Base-by-base conservation (phyloP, 805 yeast genomes). In the Candida schatavii region DNA sequence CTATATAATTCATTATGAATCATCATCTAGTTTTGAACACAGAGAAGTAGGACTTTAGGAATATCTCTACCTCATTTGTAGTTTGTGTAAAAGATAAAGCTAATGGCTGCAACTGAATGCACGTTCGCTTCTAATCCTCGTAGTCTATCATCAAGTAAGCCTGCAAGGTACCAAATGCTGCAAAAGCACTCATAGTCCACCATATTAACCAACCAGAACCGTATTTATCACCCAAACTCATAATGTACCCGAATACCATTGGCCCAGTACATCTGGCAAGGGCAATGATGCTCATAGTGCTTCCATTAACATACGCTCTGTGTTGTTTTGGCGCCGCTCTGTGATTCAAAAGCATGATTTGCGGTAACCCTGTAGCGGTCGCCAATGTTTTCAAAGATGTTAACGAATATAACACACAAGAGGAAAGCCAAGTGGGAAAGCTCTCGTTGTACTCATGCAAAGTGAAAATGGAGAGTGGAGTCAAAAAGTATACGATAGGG, bases 291-390 rank as follows among this genome's bases (percentile, higher is more conserved):
- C 67, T 60, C 62, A 65, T 54, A 6, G 64, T 53, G 18, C 57
- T 48, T 29, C 67, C 55, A 42, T 65, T 65, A 31, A 65, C 63
- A 39, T 64, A 65, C 0, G 70, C 67, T 7, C 70, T 52, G 46
- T 64, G 68, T 42, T 55, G 45, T 25, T 55, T 56, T 4, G 55
- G 51, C 1, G 70, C 68, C 3, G 70, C 68, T 4, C 70, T 54
- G 43, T 65, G 70, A 37, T 55, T 61, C 7, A 65, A 51, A 2
- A 65, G 43, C 60, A 57, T 57, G 19, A 63, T 55, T 40, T 65
- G 70, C 9, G 70, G 68, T 56, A 62, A 49, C 1, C 70, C 68
- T 0, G 68, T 64, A 6, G 67, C 58, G 5, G 53, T 48, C 1
- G 65, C 69, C 37, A 66, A 54, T 4, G 68, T 55, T 42, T 59